Evolutionary conservation across 1,284 basidiomycete species (phyloP), one percentile per base, ranked within the genome.

Genomic region (Trichosporon inkin): DNA sequence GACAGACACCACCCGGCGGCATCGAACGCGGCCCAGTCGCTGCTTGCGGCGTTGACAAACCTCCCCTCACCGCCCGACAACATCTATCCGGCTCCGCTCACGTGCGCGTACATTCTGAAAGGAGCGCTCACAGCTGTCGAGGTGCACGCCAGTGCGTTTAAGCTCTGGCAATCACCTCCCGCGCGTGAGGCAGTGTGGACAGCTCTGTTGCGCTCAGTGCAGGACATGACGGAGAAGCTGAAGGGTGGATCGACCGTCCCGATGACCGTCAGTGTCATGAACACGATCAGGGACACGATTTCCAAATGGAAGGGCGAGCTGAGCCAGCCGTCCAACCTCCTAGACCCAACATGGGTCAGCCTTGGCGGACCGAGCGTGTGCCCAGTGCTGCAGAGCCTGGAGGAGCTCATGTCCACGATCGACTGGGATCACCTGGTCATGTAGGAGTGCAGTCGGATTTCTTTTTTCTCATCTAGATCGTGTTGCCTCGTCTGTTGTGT

Each of bases 241-340:
- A 60, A 74, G 72, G n/a, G 76, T 73, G 38, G 68, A 65, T 28
- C 22, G 22, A 49, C 44, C 1, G 44, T 49, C 6, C 44, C 44
- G 5, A 49, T 49, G 44, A 49, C 44, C 8, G n/a, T 49, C 44
- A 49, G 44, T 16, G 44, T 49, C 44, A 49, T 49, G 44, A 49
- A 22, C 6, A 49, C 44, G 6, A 49, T 49, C 24, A 13, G 44
- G 14, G 44, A 32, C 10, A 49, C 44, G 44, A 49, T 49, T n/a
- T 49, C 44, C 6, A 49, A 49, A 14, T 49, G 44, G 44, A 49
- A 49, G 44, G 22, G 14, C 3, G 44, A 49, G 24, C 44, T 49
- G 5, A 24, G 44, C 13, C 44, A 24, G 16, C 44, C 44, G 16
- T 49, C 44, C 6, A 24, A 28, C 14, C 44, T 49, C 28, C 22